Evolutionary conservation across 495 filamentous ascomycete genomes (phyloP).

Genomic region (Lentithecium fluviatile): DNA sequence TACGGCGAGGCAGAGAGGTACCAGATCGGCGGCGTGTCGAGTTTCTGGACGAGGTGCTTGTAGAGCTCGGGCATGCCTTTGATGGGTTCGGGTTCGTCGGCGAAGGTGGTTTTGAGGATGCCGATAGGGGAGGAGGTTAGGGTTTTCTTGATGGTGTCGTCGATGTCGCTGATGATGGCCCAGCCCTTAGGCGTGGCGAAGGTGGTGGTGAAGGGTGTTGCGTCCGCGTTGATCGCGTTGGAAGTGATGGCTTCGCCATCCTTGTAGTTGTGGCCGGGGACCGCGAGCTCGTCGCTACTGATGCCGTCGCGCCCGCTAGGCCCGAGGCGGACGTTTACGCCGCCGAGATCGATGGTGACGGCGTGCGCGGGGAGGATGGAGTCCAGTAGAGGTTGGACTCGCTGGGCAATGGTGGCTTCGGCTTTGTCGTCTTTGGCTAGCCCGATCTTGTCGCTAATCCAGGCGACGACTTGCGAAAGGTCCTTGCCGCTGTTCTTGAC

Average conservation of each 20-base stretch:
- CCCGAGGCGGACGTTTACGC: conserved; percentile 52
- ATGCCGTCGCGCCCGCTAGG: conserved; percentile 71
- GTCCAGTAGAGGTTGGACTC: conserved; percentile 76
- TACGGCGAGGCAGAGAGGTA: conserved; percentile 95
- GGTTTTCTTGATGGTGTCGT: conserved; percentile 94
- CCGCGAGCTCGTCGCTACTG: conserved; percentile 55
- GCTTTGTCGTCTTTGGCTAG: conserved; percentile 60
- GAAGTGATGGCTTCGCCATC: conserved; percentile 42
- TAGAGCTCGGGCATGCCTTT: conserved; percentile 85
- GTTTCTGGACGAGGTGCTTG: conserved; percentile 54
- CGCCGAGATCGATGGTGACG: conserved; percentile 57
- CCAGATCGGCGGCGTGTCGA: conserved; percentile 71
- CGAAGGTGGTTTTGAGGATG: conserved; percentile 80
- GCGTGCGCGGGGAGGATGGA: conserved; percentile 66
- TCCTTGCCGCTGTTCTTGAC: conserved; percentile 63
- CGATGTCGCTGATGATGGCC: conserved; percentile 87
- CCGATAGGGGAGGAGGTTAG: conserved; percentile 74
- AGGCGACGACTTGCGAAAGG: conserved; percentile 63
- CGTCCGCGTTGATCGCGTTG: conserved; percentile 45
- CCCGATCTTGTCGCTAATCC: conserved; percentile 68
- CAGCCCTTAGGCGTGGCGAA: conserved; percentile 79
- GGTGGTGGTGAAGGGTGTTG: conserved; percentile 57
- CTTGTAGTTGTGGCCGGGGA: conserved; percentile 40
- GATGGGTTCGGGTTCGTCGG: conserved; percentile 67
- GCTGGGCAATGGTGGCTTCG: conserved; percentile 64